phyloP scores from a whole-genome alignment of 2,329 filamentous ascomycete genomes.

The Trichoderma sp. region DNA sequence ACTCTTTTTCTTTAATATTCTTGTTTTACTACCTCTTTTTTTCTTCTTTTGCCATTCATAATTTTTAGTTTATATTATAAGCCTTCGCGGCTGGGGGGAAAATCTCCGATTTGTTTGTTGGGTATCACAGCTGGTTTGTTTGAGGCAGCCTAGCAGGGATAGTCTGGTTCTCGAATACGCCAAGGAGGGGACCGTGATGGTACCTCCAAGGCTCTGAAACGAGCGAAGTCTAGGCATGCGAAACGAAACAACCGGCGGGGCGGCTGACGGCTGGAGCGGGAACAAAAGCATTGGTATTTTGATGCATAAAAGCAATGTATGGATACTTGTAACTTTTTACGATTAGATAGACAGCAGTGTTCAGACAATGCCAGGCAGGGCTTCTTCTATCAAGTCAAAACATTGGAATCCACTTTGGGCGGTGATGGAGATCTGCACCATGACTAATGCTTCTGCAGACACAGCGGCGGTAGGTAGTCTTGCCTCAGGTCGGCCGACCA shows the following conservation, averaged over 20 bases:
- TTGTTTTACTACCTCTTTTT: not conserved
- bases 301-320: not conserved
- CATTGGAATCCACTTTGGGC: not conserved
- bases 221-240: slow-evolving; percentile 1
- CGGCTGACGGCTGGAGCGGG: slow-evolving; percentile 7
- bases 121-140: not conserved
- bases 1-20: not conserved
- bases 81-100: not conserved
- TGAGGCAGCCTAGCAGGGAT: slow-evolving; percentile 17
- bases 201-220: slow-evolving; percentile 17
- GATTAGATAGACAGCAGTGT: not conserved
- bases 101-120: not conserved
- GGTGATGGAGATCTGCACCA: not conserved
- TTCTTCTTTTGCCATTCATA: not conserved
- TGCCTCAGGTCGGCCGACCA: not conserved
- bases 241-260: slow-evolving; percentile 18
- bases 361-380: not conserved
- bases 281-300: slow-evolving; percentile 11
- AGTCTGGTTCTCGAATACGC: slow-evolving; percentile 5
- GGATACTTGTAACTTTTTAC: not conserved
- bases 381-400: not conserved
- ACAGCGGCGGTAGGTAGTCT: not conserved
- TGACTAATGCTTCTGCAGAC: not conserved
- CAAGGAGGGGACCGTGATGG: not conserved
- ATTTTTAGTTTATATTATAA: not conserved